Conservation (phyloP, 2,329 filamentous ascomycete species). For the Podosphaera aphanis region DNA sequence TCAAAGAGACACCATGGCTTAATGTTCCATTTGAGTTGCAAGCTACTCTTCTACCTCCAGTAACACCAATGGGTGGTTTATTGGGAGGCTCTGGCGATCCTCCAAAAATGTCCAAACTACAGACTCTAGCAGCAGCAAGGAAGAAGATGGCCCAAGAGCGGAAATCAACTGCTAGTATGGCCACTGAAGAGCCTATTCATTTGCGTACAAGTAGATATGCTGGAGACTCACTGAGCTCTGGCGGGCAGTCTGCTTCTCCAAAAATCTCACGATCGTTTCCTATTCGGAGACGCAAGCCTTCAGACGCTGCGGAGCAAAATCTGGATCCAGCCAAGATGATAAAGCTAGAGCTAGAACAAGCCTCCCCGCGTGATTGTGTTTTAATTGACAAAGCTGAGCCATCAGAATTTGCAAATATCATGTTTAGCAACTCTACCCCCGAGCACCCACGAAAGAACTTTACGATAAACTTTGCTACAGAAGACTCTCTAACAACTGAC, state of each 20-base stretch:
- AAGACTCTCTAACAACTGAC: conserved; percentile 21
- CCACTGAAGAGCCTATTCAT: conserved; percentile 10
- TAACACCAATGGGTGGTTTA: conserved; percentile 39
- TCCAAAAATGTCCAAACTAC: conserved; percentile 72
- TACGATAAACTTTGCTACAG: conserved; percentile 19
- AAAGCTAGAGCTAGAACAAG: background rate
- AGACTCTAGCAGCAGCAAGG: conserved; percentile 64
- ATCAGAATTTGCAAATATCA: conserved; percentile 19
- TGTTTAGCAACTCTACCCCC: conserved; percentile 19
- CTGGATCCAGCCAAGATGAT: conserved; percentile 3
- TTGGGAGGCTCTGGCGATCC: conserved; percentile 46
- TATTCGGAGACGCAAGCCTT: conserved; percentile 14
- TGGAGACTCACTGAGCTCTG: background rate
- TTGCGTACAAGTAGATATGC: background rate
- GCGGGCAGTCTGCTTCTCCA: background rate
- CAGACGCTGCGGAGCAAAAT: conserved; percentile 13
- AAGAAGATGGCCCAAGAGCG: conserved; percentile 60
- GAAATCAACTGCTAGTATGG: conserved; percentile 10
- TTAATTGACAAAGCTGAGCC: conserved; percentile 14
- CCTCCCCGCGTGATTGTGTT: conserved; percentile 5
- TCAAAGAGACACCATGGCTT: conserved; percentile 70
- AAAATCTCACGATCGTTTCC: conserved; percentile 10
- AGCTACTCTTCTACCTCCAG: conserved; percentile 38
- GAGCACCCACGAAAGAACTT: conserved; percentile 9
- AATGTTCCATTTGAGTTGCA: conserved; percentile 42